phyloP scores from a whole-genome alignment of 163 green algal species.

The Chloroidium sp. region DNA sequence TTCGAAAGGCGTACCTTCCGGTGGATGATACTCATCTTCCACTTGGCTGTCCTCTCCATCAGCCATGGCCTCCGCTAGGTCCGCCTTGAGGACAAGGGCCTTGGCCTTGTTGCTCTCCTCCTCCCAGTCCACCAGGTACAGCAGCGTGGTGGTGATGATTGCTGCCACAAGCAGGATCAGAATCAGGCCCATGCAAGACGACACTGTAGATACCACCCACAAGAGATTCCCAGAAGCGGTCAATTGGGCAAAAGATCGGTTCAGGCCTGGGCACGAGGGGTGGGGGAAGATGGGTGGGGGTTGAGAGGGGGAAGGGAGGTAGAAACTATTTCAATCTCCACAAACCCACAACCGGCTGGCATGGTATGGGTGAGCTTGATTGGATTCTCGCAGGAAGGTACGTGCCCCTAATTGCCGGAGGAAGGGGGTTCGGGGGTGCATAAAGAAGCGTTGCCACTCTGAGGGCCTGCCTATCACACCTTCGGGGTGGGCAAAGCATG shows the following conservation, averaged over 20 bases:
- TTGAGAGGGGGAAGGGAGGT: too few species aligned
- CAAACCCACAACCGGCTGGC: too few species aligned
- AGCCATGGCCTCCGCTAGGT: background rate
- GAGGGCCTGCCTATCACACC: background rate
- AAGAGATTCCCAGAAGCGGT: background rate
- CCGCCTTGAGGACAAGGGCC: background rate
- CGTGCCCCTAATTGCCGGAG: too few species aligned
- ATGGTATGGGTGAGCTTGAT: too few species aligned
- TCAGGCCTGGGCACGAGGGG: too few species aligned
- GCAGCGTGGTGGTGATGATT: background rate
- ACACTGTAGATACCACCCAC: background rate
- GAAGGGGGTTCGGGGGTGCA: background rate
- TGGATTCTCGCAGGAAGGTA: too few species aligned
- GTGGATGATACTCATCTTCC: background rate
- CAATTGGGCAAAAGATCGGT: background rate
- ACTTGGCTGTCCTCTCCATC: background rate
- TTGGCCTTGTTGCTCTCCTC: constrained; percentile 1
- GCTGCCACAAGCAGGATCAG: background rate
- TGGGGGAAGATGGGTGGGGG: too few species aligned
- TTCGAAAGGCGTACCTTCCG: background rate
- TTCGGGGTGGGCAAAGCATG: background rate
- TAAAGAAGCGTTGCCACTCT: background rate
- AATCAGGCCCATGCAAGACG: background rate
- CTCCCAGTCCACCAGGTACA: constrained; percentile 7
- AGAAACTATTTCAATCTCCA: too few species aligned